Conservation (phyloP, 345 rosid species). For the Populus pruinosa region DNA sequence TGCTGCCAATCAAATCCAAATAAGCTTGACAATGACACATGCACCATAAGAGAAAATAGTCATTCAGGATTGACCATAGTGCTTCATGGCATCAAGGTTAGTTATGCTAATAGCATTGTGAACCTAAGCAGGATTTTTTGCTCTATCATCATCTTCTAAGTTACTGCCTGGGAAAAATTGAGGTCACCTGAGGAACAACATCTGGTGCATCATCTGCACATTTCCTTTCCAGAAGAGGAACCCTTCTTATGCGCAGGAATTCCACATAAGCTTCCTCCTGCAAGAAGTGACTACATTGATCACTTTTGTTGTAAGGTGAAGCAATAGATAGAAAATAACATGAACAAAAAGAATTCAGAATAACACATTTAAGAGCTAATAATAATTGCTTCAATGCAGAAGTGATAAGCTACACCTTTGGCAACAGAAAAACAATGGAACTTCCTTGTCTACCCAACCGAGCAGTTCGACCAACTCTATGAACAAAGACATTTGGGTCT, state of each 20-base stretch:
- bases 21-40: background rate
- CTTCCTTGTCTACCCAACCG: conserved; percentile 80
- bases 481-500: conserved; percentile 85
- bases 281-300: conserved; percentile 8
- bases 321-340: background rate
- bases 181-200: conserved; percentile 66
- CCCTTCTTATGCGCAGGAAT: conserved; percentile 69
- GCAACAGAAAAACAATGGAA: conserved; percentile 63
- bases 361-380: background rate
- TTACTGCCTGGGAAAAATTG: background rate
- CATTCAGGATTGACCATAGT: background rate
- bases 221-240: conserved; percentile 62
- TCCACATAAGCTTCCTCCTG: conserved; percentile 92
- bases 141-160: background rate
- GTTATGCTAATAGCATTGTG: background rate
- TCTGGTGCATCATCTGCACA: conserved; percentile 46
- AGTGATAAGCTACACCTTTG: conserved; percentile 50
- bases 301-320: background rate
- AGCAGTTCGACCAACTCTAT: conserved; percentile 93
- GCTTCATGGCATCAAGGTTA: background rate
- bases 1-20: background rate
- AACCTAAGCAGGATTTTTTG: background rate
- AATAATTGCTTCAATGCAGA: background rate
- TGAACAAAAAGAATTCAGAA: background rate
- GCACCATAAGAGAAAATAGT: background rate